Base-by-base conservation (phyloP, 768 basidiomycete species). In the Lactarius psammicola region DNA sequence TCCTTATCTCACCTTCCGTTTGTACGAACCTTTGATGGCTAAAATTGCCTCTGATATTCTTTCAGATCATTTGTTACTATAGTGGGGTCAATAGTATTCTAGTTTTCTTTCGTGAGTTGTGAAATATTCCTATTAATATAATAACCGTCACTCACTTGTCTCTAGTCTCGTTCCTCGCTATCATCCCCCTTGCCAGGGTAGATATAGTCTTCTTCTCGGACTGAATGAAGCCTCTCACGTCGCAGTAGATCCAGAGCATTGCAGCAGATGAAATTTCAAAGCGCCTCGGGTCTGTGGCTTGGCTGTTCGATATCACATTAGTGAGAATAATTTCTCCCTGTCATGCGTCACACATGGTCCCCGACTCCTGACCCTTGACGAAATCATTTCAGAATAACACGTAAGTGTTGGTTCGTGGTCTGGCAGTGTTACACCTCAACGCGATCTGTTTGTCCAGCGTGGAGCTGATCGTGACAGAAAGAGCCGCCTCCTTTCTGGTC, bases 261-360 rank as follows among this genome's bases (percentile, higher is more conserved):
- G 91, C 91, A 0, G 94, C 93, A 0, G 93, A 95, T 66, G 90
- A 95, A 69, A 69, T 95, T 20, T 90, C 92, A 3, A 72, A 92
- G 63, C 85, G 92, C 38, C 86, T 93, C 1, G 93, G 92, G 75
- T 91, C 92, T 1, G 77, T 93, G 13, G 90, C 90, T 4, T 92
- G 92, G 36, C 81, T 95, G 3, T 73, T 95, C 61, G 94, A 94
- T 76, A 92, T 92, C 26, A 94, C 91, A 13, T 78, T 91, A 68
- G 89, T 92, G 67, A 64, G 74, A 49, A 56, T 54, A 31, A 44
- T 30, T 51, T 44, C 42, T 17, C 17, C 30, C n/a, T 44, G 26
- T 57, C n/a, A 30, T 38, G 28, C 28, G 30, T 36, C 20, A 8
- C 61, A 49, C 40, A 40, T 9, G 31, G 31, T 61, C 20, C 18